Evolutionary conservation across 2,329 filamentous ascomycete genomes (phyloP), one percentile per base, ranked within the genome.

Genomic region (Xylariaceae sp.): DNA sequence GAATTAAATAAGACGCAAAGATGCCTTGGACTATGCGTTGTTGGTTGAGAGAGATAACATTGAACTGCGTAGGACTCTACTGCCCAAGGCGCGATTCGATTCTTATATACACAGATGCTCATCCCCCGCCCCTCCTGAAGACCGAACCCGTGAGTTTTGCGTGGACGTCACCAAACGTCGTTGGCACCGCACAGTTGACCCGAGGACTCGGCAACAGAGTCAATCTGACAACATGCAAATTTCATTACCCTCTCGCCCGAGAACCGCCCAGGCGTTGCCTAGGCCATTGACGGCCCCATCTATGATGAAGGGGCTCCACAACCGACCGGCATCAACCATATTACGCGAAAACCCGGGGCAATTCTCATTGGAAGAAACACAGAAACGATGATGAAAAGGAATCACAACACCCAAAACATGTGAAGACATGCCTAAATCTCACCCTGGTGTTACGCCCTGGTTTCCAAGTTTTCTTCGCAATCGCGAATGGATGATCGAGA

Each of bases 131-230:
- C 41, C 41, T 47, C 46, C 19, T n/a, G 19, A 36, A 41, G 15
- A 42, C 18, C 40, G 34, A 44, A 36, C 46, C 47, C 7, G 22
- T 49, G 21, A 53, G 8, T 26, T 26, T 50, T n/a, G 30, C 32
- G 10, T 51, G 34, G 51, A 56, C 53, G 56, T 58, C 56, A 58
- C 56, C n/a, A 43, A 46, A 21, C n/a, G 29, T 29, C 18, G n/a
- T 44, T 21, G 13, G 26, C 6, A 9, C 16, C 41, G 18, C 22
- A 36, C 26, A 8, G n/a, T 8, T 10, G 12, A 15, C 16, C 13
- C 8, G 47, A 16, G 32, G 21, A 15, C 19, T 15, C 29, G 39
- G 26, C 26, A 4, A 8, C 26, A 26, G 26, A 26, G 26, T 45
- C 40, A 45, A 45, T 40, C 29, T 16, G 44, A 46, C 22, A 36